Base-by-base conservation (phyloP, 257 asterid genomes). In the Capsicum baccatum region DNA sequence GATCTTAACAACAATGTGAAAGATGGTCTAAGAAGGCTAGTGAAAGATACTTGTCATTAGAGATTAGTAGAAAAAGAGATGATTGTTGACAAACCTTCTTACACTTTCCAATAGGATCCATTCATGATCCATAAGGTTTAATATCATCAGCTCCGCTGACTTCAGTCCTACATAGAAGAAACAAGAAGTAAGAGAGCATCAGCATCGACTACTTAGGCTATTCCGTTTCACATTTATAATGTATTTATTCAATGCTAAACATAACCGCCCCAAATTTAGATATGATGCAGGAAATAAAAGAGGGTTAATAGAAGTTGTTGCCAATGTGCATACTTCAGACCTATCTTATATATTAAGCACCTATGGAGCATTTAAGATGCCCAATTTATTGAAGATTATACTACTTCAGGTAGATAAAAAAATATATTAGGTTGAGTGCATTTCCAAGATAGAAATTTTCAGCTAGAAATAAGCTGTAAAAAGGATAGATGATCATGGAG, bases 31-130 rank as follows among this genome's bases (percentile, higher is more conserved):
- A 76, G 11, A 37, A 50, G 60, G 47, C 26, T 13, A 50, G 48
- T 14, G 9, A 57, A 50, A 82, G 33, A 76, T 55, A 8, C 78
- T 57, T 19, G 5, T 39, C 15, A 60, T 50, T 26, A 63, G 64
- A 15, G 50, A 85, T 37, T 48, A 71, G 74, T 60, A 44, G 62
- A 68, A 82, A 74, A 64, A 83, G 82, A 85, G 71, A 84, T 78
- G 81, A 83, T 44, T 60, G 66, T 39, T 33, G 55, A 87, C 92
- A 17, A 26, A 95, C 98, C 98, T 92, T 93, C 86, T 69, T 91
- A 10, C 15, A 76, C 88, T 88, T 92, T 69, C 85, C 91, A 37
- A 50, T 87, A 71, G 90, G 94, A 83, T 84, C 95, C 60, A 93
- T 92, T 92, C 91, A 89, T 71, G 93, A 85, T 80, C 91, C 91